Percentiles rank a stretch among this genome's conserved stretches.
phyloP scores from a whole-genome alignment of 2,329 filamentous ascomycete genomes.

The Sarocladium brachiariae region DNA sequence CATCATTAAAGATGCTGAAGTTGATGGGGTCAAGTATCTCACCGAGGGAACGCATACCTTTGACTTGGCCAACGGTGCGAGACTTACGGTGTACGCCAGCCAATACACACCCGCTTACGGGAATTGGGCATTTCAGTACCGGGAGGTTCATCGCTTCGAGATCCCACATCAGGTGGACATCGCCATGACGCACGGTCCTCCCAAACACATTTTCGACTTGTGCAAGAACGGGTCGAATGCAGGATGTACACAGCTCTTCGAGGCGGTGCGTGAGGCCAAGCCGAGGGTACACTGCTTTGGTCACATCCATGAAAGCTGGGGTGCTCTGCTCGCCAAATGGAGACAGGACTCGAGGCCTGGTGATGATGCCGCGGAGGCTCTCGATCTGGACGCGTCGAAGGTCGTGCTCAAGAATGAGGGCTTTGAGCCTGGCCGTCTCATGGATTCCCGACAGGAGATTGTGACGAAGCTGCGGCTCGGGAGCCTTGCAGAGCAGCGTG shows the following conservation, averaged over 20 bases:
- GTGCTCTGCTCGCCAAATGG: slow-evolving; percentile 48
- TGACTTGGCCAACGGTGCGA: slow-evolving; percentile 40
- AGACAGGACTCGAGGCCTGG: slow-evolving; percentile 13
- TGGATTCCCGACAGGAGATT: not conserved
- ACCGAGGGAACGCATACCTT: slow-evolving; percentile 42
- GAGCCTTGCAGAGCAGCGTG: slow-evolving; percentile 21
- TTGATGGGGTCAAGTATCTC: slow-evolving; percentile 37
- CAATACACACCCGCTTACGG: slow-evolving; percentile 42
- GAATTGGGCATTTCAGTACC: slow-evolving; percentile 45
- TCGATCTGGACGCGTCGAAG: slow-evolving; percentile 30
- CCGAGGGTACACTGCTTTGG: slow-evolving; percentile 50
- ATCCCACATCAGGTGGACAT: slow-evolving; percentile 34
- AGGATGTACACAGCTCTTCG: slow-evolving; percentile 39
- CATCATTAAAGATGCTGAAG: slow-evolving; percentile 31
- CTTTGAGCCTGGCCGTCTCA: not conserved
- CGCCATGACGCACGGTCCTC: slow-evolving; percentile 50
- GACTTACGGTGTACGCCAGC: slow-evolving; percentile 44
- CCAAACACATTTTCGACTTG: slow-evolving; percentile 42
- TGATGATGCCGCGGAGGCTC: slow-evolving; percentile 20
- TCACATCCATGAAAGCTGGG: slow-evolving; percentile 56
- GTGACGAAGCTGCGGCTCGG: slow-evolving; percentile 11
- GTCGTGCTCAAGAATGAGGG: not conserved
- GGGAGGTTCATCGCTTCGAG: slow-evolving; percentile 29
- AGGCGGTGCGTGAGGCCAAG: slow-evolving; percentile 33
- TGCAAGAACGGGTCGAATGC: slow-evolving; percentile 23